Evolutionary conservation across 352 stramenopile genomes (phyloP).

Genomic region (Phytophthora pseudosyringae): DNA sequence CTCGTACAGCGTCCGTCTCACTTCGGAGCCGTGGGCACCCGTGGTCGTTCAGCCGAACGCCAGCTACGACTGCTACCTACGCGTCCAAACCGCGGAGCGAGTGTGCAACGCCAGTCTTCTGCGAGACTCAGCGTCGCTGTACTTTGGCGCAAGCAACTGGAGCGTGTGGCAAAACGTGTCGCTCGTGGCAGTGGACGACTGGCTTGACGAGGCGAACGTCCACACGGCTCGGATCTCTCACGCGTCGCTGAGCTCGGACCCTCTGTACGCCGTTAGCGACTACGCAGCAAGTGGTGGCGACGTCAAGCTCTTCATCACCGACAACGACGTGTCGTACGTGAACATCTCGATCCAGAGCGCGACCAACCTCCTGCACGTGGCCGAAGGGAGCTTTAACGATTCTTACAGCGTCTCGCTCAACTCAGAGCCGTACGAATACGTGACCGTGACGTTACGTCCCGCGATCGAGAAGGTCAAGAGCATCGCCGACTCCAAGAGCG

Average conservation of each 20-base stretch:
- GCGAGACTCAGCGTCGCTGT: slow-evolving; percentile 38
- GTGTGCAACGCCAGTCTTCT: slow-evolving; percentile 71
- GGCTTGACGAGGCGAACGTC: slow-evolving; percentile 55
- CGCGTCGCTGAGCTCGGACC: slow-evolving; percentile 49
- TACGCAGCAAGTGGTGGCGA: slow-evolving; percentile 38
- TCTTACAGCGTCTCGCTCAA: slow-evolving; percentile 68
- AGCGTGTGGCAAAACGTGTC: slow-evolving; percentile 64
- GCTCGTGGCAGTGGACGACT: slow-evolving; percentile 69
- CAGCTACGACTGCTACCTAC: slow-evolving; percentile 59
- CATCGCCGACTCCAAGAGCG: slow-evolving; percentile 32
- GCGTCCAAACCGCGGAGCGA: slow-evolving; percentile 28
- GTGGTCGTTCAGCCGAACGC: slow-evolving; percentile 59
- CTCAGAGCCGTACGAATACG: slow-evolving; percentile 71
- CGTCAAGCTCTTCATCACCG: slow-evolving; percentile 53
- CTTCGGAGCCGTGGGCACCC: slow-evolving; percentile 66
- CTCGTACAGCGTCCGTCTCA: slow-evolving; percentile 58
- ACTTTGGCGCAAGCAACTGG: slow-evolving; percentile 72
- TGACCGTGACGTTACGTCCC: slow-evolving; percentile 50
- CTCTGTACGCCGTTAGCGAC: slow-evolving; percentile 45
- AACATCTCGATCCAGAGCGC: slow-evolving; percentile 56
- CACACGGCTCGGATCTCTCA: slow-evolving; percentile 64
- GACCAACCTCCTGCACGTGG: slow-evolving; percentile 55
- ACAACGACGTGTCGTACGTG: slow-evolving; percentile 72
- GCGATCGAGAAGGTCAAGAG: slow-evolving; percentile 53
- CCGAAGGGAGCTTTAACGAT: slow-evolving; percentile 81